phyloP scores from a whole-genome alignment of 2,329 filamentous ascomycete species.

The Hymenoscyphus fraxineus region DNA sequence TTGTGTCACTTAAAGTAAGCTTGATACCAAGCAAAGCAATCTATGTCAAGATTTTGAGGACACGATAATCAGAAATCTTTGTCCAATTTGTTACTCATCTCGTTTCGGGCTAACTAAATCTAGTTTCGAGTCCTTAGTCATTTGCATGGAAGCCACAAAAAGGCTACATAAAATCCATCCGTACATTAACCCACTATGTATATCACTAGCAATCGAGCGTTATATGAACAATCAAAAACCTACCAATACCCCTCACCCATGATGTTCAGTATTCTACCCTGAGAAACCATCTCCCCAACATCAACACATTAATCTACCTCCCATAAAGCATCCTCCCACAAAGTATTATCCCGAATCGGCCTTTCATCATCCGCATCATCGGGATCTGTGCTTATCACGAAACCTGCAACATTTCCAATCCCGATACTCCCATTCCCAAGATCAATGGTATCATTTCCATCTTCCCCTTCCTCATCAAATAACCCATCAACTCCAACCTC shows the following conservation, averaged over 20 bases:
- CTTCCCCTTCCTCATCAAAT: neutral
- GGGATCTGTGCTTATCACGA: neutral
- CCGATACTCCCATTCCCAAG: neutral
- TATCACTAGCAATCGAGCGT: neutral
- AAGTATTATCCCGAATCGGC: neutral
- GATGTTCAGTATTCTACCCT: neutral
- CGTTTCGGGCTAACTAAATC: too few species aligned
- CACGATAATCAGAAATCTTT: too few species aligned
- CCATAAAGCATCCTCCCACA: neutral
- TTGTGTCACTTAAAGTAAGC: too few species aligned
- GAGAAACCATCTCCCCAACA: neutral
- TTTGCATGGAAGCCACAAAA: neutral
- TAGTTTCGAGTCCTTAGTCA: neutral
- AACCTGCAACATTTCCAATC: neutral
- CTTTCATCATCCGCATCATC: neutral
- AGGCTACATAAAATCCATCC: neutral
- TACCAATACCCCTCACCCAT: neutral
- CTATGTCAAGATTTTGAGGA: too few species aligned
- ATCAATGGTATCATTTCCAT: neutral
- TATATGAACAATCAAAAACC: neutral
- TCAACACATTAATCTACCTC: neutral
- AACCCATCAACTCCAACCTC: neutral
- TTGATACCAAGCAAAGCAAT: too few species aligned
- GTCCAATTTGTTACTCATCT: too few species aligned
- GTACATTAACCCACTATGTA: neutral